Percentiles rank a stretch among this genome's conserved stretches.
These are phyloP conservation scores for Pleurotus eryngii DNA, from an alignment of 768 basidiomycete genomes.

Conservation along the genomic window DNA sequence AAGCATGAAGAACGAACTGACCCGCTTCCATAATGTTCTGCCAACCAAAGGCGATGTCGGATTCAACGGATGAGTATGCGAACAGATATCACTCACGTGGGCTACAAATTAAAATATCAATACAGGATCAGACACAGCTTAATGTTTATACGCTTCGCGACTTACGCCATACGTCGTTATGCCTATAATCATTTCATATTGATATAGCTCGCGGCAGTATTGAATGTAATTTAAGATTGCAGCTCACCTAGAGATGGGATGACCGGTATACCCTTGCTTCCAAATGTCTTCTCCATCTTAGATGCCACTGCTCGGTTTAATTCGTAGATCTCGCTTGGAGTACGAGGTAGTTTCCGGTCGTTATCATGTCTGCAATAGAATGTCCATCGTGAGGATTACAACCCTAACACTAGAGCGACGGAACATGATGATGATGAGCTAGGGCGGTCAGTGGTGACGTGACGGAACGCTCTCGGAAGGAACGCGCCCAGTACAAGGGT, in stretches of 20 bases:
- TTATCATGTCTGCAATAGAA: constrained; percentile 67
- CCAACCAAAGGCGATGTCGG: constrained; percentile 11
- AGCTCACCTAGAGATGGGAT: constrained; percentile 73
- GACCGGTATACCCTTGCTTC: constrained; percentile 66
- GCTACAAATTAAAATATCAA: constrained; percentile 32
- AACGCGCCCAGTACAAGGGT: neutral
- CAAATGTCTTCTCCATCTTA: constrained; percentile 75
- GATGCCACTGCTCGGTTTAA: constrained; percentile 64
- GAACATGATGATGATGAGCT: no score
- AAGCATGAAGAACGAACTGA: constrained; percentile 18
- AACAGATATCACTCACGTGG: constrained; percentile 41
- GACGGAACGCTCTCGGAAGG: no score
- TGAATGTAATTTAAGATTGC: neutral
- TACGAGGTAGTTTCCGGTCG: constrained; percentile 77
- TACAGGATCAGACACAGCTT: constrained; percentile 8
- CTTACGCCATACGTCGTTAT: constrained; percentile 91
- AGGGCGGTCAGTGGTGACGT: no score
- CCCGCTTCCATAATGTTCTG: constrained; percentile 70
- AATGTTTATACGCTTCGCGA: constrained; percentile 6
- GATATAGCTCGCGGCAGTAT: neutral
- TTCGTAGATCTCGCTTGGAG: constrained; percentile 73
- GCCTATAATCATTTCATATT: constrained; percentile 37
- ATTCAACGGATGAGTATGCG: constrained; percentile 7
- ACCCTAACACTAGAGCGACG: no score
- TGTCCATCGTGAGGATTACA: neutral